Base-by-base conservation (phyloP, 139 green algal species). In the Chlamydomonas applanata region DNA sequence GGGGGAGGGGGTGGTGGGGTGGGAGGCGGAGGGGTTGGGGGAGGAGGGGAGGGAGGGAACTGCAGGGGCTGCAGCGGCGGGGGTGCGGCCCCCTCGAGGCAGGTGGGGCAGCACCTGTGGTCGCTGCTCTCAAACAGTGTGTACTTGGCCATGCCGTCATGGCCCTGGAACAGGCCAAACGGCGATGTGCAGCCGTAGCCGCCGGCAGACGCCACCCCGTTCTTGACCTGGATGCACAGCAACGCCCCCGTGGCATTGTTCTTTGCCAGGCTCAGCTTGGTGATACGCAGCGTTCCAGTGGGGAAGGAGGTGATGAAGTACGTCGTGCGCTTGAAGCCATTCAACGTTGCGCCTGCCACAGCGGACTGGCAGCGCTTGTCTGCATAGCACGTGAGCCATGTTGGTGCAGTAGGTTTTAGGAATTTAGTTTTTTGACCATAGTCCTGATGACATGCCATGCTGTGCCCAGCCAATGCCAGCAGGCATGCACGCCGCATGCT, bases 91-190 rank as follows among this genome's bases (percentile, higher is more conserved):
- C 40, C 40, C 40, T 49, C 40, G 7, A 49, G 40, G 49, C 69
- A 74, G 7, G 33, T 45, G 29, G 69, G 69, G 69, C 69, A 74
- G 69, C 69, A 74, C 46, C 19, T 36, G 49, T 74, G 69, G 27
- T 65, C 25, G 27, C 46, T 66, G n/a, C 46, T 66, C 45, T 74
- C 69, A 45, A 66, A 74, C 27, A 64, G 64, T 11, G 44, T 33
- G 27, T 74, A 74, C 17, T 29, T 74, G 27, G 45, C 27, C 14
- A 22, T 63, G 4, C 49, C 49, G 11, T 49, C 40, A 11, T 49
- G 40, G 7, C 40, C 40, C 40, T 49, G 40, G 40, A 49, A 49
- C 40, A 49, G 40, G 40, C 40, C 40, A 49, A 19, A 49, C 7
- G 40, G 7, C 11, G 40, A 49, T 49, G 40, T 19, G 40, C 40